These are phyloP conservation scores for Skeletonema costatum DNA, from an alignment of 108 stramenopile genomes.

Conservation along the genomic window DNA sequence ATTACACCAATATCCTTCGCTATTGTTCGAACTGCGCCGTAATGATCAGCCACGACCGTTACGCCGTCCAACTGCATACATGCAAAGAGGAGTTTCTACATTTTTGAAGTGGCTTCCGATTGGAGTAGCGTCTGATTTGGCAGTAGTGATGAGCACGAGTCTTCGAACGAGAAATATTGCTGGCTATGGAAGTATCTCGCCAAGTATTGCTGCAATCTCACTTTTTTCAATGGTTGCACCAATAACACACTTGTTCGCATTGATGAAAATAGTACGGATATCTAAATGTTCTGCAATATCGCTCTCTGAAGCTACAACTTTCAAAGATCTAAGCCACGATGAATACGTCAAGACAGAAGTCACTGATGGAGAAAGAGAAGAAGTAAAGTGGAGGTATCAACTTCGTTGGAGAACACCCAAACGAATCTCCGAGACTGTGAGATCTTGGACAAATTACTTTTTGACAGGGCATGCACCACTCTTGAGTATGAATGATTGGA, in stretches of 20 bases:
- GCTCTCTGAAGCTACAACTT: conserved; percentile 32
- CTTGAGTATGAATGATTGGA: conserved; percentile 45
- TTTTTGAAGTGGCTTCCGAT: conserved; percentile 45
- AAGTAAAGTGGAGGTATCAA: conserved; percentile 59
- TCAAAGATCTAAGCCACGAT: conserved; percentile 4
- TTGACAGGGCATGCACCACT: conserved; percentile 44
- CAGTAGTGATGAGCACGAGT: not conserved
- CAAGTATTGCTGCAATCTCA: not conserved
- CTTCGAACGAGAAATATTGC: not conserved
- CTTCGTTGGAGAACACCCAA: conserved; percentile 66
- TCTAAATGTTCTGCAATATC: conserved; percentile 40
- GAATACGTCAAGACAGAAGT: not conserved
- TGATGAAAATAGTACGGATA: conserved; percentile 28
- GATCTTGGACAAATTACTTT: conserved; percentile 27
- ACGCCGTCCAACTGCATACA: conserved; percentile 36
- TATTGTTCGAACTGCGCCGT: conserved; percentile 61
- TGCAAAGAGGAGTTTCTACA: conserved; percentile 37
- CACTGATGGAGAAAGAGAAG: conserved; percentile 4
- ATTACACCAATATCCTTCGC: conserved; percentile 58
- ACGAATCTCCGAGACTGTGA: conserved; percentile 40
- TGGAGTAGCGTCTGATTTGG: conserved; percentile 55
- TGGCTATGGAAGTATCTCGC: not conserved
- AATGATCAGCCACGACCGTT: conserved; percentile 54
- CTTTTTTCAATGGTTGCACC: conserved; percentile 16
- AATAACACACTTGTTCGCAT: conserved; percentile 41